A percentile compares a stretch with the other conserved stretches of the same genome.
Evolutionary conservation across 2,329 filamentous ascomycete species (phyloP).

Genomic region (Pseudopyrenochaeta lycopersici): DNA sequence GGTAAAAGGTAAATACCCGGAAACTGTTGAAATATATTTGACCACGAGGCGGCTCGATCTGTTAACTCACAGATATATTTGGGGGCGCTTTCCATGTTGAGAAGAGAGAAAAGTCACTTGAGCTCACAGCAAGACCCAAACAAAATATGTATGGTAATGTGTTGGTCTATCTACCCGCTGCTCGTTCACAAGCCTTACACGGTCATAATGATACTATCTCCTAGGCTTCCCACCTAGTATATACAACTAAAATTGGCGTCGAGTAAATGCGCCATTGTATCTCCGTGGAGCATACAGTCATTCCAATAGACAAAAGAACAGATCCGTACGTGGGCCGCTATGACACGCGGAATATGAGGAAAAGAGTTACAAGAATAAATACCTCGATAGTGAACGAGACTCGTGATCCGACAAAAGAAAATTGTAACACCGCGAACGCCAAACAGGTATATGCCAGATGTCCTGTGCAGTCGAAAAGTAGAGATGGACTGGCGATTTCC

Average conservation of each 20-base stretch:
- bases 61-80: no score
- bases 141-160: not conserved
- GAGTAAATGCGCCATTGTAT: slow-evolving; percentile 12
- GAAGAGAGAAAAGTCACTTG: no score
- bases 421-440: slow-evolving; percentile 1
- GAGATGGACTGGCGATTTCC: slow-evolving; percentile 2
- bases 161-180: not conserved
- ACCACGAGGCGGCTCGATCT: no score
- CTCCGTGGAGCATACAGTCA: slow-evolving; percentile 9
- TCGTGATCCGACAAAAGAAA: slow-evolving; percentile 3
- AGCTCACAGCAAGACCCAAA: no score
- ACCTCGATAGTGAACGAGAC: not conserved
- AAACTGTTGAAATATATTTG: no score
- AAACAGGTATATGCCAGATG: slow-evolving; percentile 17
- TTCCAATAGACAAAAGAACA: slow-evolving; percentile 6
- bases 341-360: slow-evolving; percentile 6
- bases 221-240: slow-evolving; percentile 1
- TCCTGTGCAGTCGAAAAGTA: slow-evolving; percentile 6
- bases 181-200: not conserved
- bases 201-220: not conserved
- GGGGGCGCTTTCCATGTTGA: no score
- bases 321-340: slow-evolving; percentile 2
- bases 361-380: slow-evolving; percentile 1
- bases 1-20: no score
- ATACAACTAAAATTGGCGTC: slow-evolving; percentile 7